Percentiles rank a stretch among this genome's conserved stretches.
Evolutionary conservation across 2,329 filamentous ascomycete genomes (phyloP).

Genomic region (Blastomyces parvus): DNA sequence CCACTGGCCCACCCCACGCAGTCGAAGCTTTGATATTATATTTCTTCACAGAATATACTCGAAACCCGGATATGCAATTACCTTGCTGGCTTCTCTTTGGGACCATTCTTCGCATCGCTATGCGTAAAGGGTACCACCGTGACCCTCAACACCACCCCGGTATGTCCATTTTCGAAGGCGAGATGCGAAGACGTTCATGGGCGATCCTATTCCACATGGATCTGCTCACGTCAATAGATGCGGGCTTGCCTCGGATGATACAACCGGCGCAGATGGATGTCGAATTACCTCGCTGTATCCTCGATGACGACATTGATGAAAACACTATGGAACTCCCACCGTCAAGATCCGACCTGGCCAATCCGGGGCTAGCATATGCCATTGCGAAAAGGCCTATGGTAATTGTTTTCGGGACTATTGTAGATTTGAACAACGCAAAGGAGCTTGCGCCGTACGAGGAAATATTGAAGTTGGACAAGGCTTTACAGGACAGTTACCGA

Average conservation of each 20-base stretch:
- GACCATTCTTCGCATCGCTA: slow-evolving; percentile 49
- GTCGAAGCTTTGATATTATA: slow-evolving; percentile 49
- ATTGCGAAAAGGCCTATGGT: slow-evolving; percentile 30
- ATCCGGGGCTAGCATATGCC: slow-evolving; percentile 38
- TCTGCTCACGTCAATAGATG: slow-evolving; percentile 52
- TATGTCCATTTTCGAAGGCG: slow-evolving; percentile 47
- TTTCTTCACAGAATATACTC: slow-evolving; percentile 45
- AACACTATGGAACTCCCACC: slow-evolving; percentile 43
- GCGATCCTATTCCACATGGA: slow-evolving; percentile 46
- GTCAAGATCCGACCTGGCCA: slow-evolving; percentile 43
- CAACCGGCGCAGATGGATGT: slow-evolving; percentile 53
- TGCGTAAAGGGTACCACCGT: slow-evolving; percentile 54
- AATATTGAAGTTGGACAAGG: slow-evolving; percentile 28
- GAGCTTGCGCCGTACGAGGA: slow-evolving; percentile 29
- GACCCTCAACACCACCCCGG: slow-evolving; percentile 46
- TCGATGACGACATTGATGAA: slow-evolving; percentile 52
- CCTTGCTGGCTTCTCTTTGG: slow-evolving; percentile 47
- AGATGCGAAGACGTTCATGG: slow-evolving; percentile 42
- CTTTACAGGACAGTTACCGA: slow-evolving; percentile 26
- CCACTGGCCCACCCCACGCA: slow-evolving; percentile 42
- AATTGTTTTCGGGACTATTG: slow-evolving; percentile 29
- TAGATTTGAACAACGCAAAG: slow-evolving; percentile 29
- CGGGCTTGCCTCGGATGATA: slow-evolving; percentile 55
- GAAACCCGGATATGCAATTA: slow-evolving; percentile 44
- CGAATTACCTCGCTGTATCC: slow-evolving; percentile 48